phyloP scores from a whole-genome alignment of 768 basidiomycete species.

The Tulasnella sp. region DNA sequence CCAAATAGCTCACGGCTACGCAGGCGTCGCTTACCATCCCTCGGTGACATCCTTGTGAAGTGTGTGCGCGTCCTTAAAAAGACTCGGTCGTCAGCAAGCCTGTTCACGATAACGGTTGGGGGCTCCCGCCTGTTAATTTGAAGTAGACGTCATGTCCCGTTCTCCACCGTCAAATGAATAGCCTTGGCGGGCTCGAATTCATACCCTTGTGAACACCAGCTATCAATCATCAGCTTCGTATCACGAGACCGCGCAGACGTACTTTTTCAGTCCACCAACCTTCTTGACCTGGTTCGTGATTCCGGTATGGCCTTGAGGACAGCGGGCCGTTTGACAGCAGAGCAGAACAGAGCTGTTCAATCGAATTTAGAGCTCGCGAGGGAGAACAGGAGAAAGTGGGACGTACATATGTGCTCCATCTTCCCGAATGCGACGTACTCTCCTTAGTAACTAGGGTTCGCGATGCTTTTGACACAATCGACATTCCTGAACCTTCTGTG shows the following conservation, averaged over 20 bases:
- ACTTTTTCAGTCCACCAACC: conserved; percentile 29
- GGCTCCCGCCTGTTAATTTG: conserved; percentile 43
- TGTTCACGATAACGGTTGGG: too few species aligned
- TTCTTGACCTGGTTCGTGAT: conserved; percentile 56
- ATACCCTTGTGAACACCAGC: background rate
- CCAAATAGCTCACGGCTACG: too few species aligned
- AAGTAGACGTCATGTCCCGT: conserved; percentile 88
- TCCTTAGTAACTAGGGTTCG: conserved; percentile 96
- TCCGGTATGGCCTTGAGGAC: conserved; percentile 51
- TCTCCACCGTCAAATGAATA: conserved; percentile 67
- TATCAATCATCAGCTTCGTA: background rate
- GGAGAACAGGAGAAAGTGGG: background rate
- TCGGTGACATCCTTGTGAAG: conserved; percentile 8
- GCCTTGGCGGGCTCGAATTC: conserved; percentile 89
- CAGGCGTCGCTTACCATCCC: background rate
- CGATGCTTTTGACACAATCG: conserved; percentile 97
- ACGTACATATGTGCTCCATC: conserved; percentile 60
- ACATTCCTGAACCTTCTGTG: conserved; percentile 80
- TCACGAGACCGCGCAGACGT: background rate
- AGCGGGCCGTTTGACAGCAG: conserved; percentile 51
- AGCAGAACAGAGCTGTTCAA: conserved; percentile 44
- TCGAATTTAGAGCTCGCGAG: background rate
- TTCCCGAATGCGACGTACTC: conserved; percentile 98
- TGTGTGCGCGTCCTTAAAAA: conserved; percentile 2
- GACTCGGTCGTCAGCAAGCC: too few species aligned